Evolutionary conservation across 106 monocot species (phyloP).

Genomic region (Agapanthus africanus): DNA sequence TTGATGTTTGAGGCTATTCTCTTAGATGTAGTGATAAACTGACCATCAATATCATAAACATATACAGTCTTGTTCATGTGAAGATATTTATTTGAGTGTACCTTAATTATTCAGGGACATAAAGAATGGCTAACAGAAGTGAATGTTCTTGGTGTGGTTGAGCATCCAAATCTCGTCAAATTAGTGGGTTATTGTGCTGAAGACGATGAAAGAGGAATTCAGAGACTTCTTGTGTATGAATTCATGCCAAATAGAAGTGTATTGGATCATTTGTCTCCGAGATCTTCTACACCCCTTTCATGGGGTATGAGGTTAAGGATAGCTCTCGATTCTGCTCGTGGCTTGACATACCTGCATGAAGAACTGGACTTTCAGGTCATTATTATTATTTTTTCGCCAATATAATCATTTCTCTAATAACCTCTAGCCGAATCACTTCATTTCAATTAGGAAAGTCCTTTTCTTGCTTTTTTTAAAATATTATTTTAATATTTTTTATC

Average conservation of each 20-base stretch:
- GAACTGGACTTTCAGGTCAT: constrained; percentile 28
- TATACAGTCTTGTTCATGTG: too few species aligned
- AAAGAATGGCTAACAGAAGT: constrained; percentile 32
- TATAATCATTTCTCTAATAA: too few species aligned
- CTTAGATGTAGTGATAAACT: too few species aligned
- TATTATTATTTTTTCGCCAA: too few species aligned
- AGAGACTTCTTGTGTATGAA: constrained; percentile 30
- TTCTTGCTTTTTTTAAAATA: too few species aligned
- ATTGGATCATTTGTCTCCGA: constrained; percentile 15
- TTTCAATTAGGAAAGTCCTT: too few species aligned
- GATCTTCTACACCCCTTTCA: constrained; percentile 16
- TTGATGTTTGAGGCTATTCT: too few species aligned
- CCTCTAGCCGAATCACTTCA: too few species aligned
- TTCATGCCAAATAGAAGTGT: constrained; percentile 35
- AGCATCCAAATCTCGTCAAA: constrained; percentile 32
- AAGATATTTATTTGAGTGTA: too few species aligned
- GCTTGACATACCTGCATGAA: constrained; percentile 24
- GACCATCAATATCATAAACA: too few species aligned
- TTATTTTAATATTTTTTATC: too few species aligned
- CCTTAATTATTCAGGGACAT: constrained; percentile 29
- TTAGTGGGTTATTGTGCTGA: constrained; percentile 31
- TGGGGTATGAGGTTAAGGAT: constrained; percentile 29
- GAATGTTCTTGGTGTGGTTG: constrained; percentile 27
- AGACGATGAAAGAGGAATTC: constrained; percentile 30
- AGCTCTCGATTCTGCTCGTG: constrained; percentile 35